These are phyloP conservation scores for Collybia sp. DNA, from an alignment of 768 basidiomycete species.

Conservation along the genomic window DNA sequence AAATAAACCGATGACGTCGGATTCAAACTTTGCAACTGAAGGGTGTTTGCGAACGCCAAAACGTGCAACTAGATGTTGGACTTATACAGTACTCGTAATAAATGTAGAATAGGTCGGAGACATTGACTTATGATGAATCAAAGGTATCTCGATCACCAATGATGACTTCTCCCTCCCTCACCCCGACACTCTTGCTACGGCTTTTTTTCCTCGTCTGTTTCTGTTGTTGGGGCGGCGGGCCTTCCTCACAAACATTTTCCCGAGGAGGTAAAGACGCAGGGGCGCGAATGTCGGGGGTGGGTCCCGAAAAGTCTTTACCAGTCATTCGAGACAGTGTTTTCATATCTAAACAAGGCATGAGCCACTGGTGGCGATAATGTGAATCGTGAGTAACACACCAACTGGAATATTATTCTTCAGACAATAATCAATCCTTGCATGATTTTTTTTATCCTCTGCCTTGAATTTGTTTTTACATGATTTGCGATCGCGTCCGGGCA, in stretches of 20 bases:
- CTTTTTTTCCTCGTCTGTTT: conserved; percentile 22
- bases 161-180: conserved; percentile 27
- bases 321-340: conserved; percentile 73
- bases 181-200: conserved; percentile 11
- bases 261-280: conserved; percentile 22
- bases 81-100: conserved; percentile 30
- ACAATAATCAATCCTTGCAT: conserved; percentile 68
- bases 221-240: conserved; percentile 8
- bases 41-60: too few relatives aligned
- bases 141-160: conserved; percentile 31
- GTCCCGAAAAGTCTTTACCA: conserved; percentile 82
- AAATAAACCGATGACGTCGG: too few relatives aligned
- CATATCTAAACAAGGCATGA: conserved; percentile 48
- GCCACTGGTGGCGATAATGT: neutral
- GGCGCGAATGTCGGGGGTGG: conserved; percentile 60
- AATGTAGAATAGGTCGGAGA: neutral
- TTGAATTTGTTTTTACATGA: conserved; percentile 95
- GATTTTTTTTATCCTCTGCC: conserved; percentile 79
- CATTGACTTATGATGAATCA: conserved; percentile 7
- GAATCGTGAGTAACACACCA: conserved; percentile 39
- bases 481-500: conserved; percentile 82
- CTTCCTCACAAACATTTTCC: conserved; percentile 3
- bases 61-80: too few relatives aligned
- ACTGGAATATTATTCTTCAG: conserved; percentile 75
- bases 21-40: too few relatives aligned